Evolutionary conservation across 768 basidiomycete species (phyloP), one percentile per base, ranked within the genome.

Genomic region (Naematelia aurantialba): DNA sequence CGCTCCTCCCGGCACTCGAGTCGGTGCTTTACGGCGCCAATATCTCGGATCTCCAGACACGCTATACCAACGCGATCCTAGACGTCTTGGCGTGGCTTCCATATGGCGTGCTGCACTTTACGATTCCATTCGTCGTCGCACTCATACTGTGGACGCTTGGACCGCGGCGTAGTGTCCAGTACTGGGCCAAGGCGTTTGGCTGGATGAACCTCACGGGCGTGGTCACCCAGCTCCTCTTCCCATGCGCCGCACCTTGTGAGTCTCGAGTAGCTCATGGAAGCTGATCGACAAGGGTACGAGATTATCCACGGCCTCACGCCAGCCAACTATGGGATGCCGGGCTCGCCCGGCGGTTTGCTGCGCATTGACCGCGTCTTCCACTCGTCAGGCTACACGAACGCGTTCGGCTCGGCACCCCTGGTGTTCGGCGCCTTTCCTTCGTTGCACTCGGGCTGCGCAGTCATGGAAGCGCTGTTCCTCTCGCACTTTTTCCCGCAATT

Each of bases 381-480:
- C 58, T 79, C 83, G 0, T 79, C 82, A 39, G 84, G 84, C 10
- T 98, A 98, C 81, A 87, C 86, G 39, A 81, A 82, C 26, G 81
- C 85, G 0, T 98, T 98, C 70, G 85, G 86, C 44, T 85, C 85
- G 70, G 88, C 94, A 0, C 94, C 96, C 0, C 83, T 99, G 63
- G 87, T 94, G 12, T 98, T 99, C 68, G 96, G 96, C 13, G 96
- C 96, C 1, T 97, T 98, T 78, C 96, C 96, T 0, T 89, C 88
- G 1, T 82, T 99, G 21, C 96, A 98, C 76, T 85, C 93, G 0
- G 94, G 84, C 2, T 87, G 85, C 73, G 89, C 89, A 1, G 96
- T 93, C 3, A 84, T 97, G 66, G 90, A 90, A 66, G 94, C 92
- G 0, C 83, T 99, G 50, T 93, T 93, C 82, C 79, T 97, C 55